Evolutionary conservation across 2,329 filamentous ascomycete species (phyloP), one percentile per base, ranked within the genome.

Genomic region (Juglanconis sp.): DNA sequence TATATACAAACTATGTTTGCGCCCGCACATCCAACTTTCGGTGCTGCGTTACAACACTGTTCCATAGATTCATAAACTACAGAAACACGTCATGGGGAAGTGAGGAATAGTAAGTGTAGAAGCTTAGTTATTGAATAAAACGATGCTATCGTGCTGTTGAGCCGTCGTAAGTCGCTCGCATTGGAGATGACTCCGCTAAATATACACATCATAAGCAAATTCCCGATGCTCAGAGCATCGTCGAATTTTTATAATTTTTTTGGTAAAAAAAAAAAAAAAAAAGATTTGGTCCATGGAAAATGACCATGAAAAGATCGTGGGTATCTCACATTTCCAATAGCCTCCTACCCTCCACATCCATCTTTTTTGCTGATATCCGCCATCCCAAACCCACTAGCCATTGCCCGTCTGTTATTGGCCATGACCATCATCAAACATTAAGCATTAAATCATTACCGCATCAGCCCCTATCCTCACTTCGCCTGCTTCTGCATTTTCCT

Each of bases 401-500:
- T 46, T 40, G 15, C 50, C 24, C 24, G 24, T 24, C 24, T 24
- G 24, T 24, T 24, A 40, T 11, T 44, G 42, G 32, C 40, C 49
- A n/a, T 55, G 13, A 51, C 24, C 24, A 24, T 56, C 46, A 56
- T 52, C 47, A 52, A 47, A 57, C 61, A 61, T 63, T 60, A 63
- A 51, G 34, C 24, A 53, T 36, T 36, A 48, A 31, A 30, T n/a
- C 32, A 31, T 32, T n/a, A 15, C n/a, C 42, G 6, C 31, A 36
- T 36, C 15, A 35, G 15, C 46, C n/a, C 46, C 10, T 31, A n/a
- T 30, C 4, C 10, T 24, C 31, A 52, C 17, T 15, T 77, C 1
- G 77, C 76, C 31, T 70, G 66, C 40, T 73, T 74, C 68, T 96
- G 92, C 87, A 97, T 89, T 71, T 81, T 87, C 64, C 89, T 81